phyloP scores from a whole-genome alignment of 257 asterid species.

The Solanum clarkiae region DNA sequence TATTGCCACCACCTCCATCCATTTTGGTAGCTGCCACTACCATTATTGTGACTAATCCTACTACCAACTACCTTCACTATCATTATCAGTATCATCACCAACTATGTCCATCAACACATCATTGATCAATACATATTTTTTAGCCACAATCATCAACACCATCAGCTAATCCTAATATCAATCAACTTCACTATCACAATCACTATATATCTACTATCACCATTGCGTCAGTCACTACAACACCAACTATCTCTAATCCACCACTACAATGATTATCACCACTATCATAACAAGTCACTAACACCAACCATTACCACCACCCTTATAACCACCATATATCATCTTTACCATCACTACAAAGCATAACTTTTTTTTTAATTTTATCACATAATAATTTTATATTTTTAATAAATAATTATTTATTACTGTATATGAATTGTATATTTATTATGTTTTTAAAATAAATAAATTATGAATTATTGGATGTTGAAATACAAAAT shows the following conservation, averaged over 20 bases:
- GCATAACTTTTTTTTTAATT: neutral
- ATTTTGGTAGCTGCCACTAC: neutral
- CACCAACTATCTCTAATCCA: neutral
- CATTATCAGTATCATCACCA: neutral
- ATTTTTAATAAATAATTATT: too few relatives aligned
- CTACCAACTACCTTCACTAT: neutral
- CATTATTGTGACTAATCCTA: neutral
- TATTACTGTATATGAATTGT: too few relatives aligned
- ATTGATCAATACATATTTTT: too few relatives aligned
- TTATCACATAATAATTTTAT: neutral
- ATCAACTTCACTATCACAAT: too few relatives aligned
- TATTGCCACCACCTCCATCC: neutral
- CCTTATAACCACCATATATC: neutral
- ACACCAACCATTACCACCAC: neutral
- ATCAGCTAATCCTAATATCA: neutral
- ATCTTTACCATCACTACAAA: neutral
- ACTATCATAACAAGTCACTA: neutral
- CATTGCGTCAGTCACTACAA: neutral
- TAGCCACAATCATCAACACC: too few relatives aligned
- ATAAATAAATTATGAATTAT: too few relatives aligned
- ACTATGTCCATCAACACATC: neutral
- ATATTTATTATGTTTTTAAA: too few relatives aligned
- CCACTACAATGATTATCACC: neutral
- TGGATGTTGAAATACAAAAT: too few relatives aligned
- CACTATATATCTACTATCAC: neutral